Base-by-base conservation (phyloP, 495 filamentous ascomycete species). In the Tuber magnatum region DNA sequence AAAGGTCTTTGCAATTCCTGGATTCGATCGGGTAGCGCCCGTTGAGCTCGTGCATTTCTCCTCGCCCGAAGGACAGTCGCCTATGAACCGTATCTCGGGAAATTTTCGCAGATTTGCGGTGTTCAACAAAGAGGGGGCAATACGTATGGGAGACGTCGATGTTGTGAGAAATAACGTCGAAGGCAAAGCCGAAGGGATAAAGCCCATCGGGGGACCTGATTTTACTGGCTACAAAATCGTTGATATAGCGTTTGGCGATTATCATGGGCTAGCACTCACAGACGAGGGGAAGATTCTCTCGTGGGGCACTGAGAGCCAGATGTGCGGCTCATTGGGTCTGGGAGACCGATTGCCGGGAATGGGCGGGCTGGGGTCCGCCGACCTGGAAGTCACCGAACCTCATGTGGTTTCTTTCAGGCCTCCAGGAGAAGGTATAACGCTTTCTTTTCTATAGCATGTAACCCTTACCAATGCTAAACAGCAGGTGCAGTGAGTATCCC, bases 181-280 rank as follows among this genome's bases (percentile, higher is more conserved):
- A 39, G n/a, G 44, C 14, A 38, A 42, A 41, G 18, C 38, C 8
- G 71, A 71, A 24, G 70, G 80, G 61, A 46, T 80, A 46, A 61
- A 74, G 51, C 78, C 81, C 35, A 74, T 73, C n/a, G 44, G 68
- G 32, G 73, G 77, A 32, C 74, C 74, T 12, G 69, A 38, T 41
- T 72, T 82, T 40, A 39, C 75, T 8, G 75, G 74, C 41, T 71
- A 79, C 22, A 71, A 68, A 65, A 76, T 82, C 40, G 77, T 80
- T 40, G 75, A 80, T 16, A 77, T 82, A 51, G 75, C 73, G n/a
- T 82, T 82, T 56, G 81, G 81, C 16, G 81, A 82, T 48, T 82
- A 80, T 40, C 81, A 82, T 56, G 78, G 48, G 61, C 78, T 82
- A 8, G 80, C 81, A n/a, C 69, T 82, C 20, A 82, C 80, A 22